These are phyloP conservation scores for Chaetomium sp. DNA, from an alignment of 2,329 filamentous ascomycete genomes.

Conservation along the genomic window DNA sequence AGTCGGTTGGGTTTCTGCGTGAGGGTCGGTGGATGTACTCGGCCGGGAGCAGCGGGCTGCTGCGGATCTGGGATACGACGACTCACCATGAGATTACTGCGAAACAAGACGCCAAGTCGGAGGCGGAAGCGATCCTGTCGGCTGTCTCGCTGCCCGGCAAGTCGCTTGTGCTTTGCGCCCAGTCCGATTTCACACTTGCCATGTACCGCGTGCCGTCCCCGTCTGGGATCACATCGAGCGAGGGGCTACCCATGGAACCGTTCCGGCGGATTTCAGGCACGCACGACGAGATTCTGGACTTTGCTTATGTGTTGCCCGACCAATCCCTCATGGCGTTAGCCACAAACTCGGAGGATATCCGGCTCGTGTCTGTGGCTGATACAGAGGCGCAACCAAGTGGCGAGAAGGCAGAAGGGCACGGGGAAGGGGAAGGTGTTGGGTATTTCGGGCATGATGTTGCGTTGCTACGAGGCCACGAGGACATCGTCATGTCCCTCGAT, in stretches of 20 bases:
- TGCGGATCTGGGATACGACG: conserved; percentile 78
- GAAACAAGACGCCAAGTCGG: conserved; percentile 57
- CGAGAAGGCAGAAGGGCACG: conserved; percentile 17
- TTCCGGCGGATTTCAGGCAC: conserved; percentile 85
- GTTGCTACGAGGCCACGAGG: conserved; percentile 80
- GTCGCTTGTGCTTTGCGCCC: conserved; percentile 70
- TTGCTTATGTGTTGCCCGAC: conserved; percentile 77
- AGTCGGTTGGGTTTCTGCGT: conserved; percentile 72
- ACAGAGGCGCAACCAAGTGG: conserved; percentile 26
- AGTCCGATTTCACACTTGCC: conserved; percentile 82
- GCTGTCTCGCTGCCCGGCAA: conserved; percentile 60
- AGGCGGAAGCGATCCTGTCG: conserved; percentile 63
- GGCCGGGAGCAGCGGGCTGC: conserved; percentile 72
- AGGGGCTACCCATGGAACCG: conserved; percentile 36
- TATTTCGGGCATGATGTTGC: conserved; percentile 90
- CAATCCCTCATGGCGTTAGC: conserved; percentile 79
- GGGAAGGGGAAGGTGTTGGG: conserved; percentile 28
- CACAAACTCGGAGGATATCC: conserved; percentile 90
- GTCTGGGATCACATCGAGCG: conserved; percentile 27
- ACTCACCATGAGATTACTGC: conserved; percentile 72
- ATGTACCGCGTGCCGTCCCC: conserved; percentile 53
- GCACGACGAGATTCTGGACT: conserved; percentile 94
- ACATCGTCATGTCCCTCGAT: conserved; percentile 92
- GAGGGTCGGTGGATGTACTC: conserved; percentile 70
- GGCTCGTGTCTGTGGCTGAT: conserved; percentile 67